Evolutionary conservation across 148 eudicot species (phyloP), one percentile per base, ranked within the genome.

Genomic region (Fagopyrum homotropicum): DNA sequence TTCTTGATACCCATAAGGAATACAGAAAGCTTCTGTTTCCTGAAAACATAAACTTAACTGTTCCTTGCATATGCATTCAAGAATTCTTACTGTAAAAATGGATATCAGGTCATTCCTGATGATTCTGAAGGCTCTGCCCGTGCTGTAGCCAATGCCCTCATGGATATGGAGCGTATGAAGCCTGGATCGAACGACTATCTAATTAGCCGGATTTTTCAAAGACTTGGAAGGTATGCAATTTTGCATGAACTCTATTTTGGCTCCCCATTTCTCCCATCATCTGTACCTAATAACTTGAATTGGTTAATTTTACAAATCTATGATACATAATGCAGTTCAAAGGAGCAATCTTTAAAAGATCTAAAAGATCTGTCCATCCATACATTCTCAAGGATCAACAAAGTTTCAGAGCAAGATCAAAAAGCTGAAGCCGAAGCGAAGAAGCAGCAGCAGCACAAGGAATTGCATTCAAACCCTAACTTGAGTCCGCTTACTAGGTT

Each of bases 401-500:
- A 45, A 74, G 82, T 76, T 72, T 14, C 80, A 52, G 86, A 82
- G 59, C 90, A 87, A 76, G 60, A 82, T 63, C 79, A 61, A 61
- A 79, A 81, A 76, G 59, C 88, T 48, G 95, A 94, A 80, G 79
- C 84, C 66, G 93, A 90, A 44, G 75, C 77, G 86, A 91, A 82
- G 77, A 87, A 85, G 78, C 87, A 82, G 88, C 89, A 83, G 19
- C 90, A 78, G 54, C 86, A 78, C 83, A 86, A 86, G 71, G 97
- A 88, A 45, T 75, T 81, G 75, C 81, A 88, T 75, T 87, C 93
- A 15, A 91, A 87, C 75, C 83, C 91, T 73, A 90, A 87, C 75
- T 87, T 88, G 83, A 88, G 96, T 69, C 89, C 98, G 17, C 88
- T 94, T 16, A 96, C 98, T 4, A 83, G 85, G 79, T 94, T 94